These are phyloP conservation scores for Ustilago curta DNA, from an alignment of 1,284 basidiomycete species.

Conservation along the genomic window DNA sequence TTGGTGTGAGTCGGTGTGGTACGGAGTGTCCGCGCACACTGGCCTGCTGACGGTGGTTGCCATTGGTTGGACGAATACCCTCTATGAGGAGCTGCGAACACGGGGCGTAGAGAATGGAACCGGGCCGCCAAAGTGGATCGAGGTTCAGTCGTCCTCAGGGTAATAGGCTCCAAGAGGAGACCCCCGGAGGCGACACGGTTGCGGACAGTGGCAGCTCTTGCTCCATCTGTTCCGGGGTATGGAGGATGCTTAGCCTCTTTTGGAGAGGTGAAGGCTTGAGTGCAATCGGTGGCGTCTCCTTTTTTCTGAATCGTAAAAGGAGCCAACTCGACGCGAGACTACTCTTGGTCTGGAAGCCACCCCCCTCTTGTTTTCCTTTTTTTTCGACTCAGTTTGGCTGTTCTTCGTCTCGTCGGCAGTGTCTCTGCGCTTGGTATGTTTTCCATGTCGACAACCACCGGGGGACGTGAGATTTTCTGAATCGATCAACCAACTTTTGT, in stretches of 20 bases:
- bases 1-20: slow-evolving; percentile 17
- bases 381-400: slow-evolving; percentile 4
- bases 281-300: slow-evolving; percentile 67
- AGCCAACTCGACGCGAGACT: slow-evolving; percentile 68
- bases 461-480: slow-evolving; percentile 4
- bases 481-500: slow-evolving; percentile 31
- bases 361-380: slow-evolving; percentile 1
- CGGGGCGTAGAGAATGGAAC: slow-evolving; percentile 51
- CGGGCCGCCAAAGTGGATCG: slow-evolving; percentile 54
- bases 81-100: slow-evolving; percentile 25
- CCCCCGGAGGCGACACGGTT: slow-evolving; percentile 10
- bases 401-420: background rate
- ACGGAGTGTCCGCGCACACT: slow-evolving; percentile 10
- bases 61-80: slow-evolving; percentile 5
- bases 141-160: slow-evolving; percentile 18
- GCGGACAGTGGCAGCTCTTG: slow-evolving; percentile 43
- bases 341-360: slow-evolving; percentile 63
- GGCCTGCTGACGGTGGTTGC: slow-evolving; percentile 5
- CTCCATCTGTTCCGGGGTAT: slow-evolving; percentile 48
- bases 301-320: slow-evolving; percentile 23
- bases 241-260: slow-evolving; percentile 53
- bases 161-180: background rate
- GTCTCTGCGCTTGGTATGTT: background rate
- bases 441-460: background rate
- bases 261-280: slow-evolving; percentile 57